Conservation (phyloP, 331 rosid species). For the Telfairia occidentalis region DNA sequence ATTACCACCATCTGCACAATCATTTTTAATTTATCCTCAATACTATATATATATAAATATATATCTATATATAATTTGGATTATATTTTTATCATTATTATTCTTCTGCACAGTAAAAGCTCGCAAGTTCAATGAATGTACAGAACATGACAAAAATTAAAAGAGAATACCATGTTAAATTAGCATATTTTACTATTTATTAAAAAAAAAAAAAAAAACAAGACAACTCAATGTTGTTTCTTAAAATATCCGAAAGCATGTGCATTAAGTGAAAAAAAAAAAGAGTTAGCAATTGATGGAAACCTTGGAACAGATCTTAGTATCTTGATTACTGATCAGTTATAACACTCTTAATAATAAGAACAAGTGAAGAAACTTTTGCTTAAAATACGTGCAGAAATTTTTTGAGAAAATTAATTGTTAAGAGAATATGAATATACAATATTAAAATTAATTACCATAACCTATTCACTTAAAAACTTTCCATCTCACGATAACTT, state of each 20-base stretch:
- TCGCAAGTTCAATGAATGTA: background rate
- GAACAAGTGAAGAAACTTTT: too few relatives aligned
- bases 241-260: background rate
- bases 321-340: background rate
- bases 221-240: background rate
- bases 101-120: background rate
- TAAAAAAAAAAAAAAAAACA: background rate
- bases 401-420: too few relatives aligned
- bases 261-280: background rate
- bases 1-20: slow-evolving; percentile 3
- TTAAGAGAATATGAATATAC: too few relatives aligned
- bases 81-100: background rate
- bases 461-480: too few relatives aligned
- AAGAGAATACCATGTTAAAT: background rate
- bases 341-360: too few relatives aligned
- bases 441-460: too few relatives aligned
- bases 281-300: background rate
- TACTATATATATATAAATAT: background rate
- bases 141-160: slow-evolving; percentile 1
- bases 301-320: background rate
- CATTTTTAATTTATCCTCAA: background rate
- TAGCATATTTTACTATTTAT: background rate
- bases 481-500: too few relatives aligned
- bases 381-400: too few relatives aligned
- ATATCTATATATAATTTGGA: too few relatives aligned